Conservation (phyloP, 2,329 filamentous ascomycete genomes). For the Trichophyton schoenleinii region DNA sequence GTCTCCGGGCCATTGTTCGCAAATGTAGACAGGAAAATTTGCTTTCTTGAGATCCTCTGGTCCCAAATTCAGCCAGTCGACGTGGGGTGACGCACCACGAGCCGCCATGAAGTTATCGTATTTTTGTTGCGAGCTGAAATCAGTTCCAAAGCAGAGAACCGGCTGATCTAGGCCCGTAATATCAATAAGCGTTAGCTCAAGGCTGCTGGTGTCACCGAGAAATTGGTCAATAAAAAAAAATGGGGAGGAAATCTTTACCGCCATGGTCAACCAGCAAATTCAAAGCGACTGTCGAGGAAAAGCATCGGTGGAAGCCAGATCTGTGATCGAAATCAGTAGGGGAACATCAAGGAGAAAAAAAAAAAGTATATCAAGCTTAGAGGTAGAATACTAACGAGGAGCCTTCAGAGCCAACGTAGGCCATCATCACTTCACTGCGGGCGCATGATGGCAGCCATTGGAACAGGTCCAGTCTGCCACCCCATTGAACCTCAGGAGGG, state of each 20-base stretch:
- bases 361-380: background rate
- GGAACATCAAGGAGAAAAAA: background rate
- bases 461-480: slow-evolving; percentile 25
- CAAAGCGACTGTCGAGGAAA: slow-evolving; percentile 26
- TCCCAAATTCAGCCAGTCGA: slow-evolving; percentile 25
- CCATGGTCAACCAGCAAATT: slow-evolving; percentile 25
- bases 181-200: background rate
- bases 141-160: slow-evolving; percentile 26
- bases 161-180: slow-evolving; percentile 13
- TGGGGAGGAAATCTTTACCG: slow-evolving; percentile 12
- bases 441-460: slow-evolving; percentile 24
- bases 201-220: background rate
- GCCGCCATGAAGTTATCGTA: slow-evolving; percentile 25
- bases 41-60: slow-evolving; percentile 21
- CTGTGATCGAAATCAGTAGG: slow-evolving; percentile 12
- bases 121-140: slow-evolving; percentile 22
- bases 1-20: slow-evolving; percentile 24
- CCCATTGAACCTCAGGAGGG: slow-evolving; percentile 22
- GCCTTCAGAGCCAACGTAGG: slow-evolving; percentile 25
- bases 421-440: slow-evolving; percentile 27
- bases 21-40: slow-evolving; percentile 26
- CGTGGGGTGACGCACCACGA: slow-evolving; percentile 23
- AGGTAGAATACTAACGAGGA: slow-evolving; percentile 16
- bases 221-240: background rate
- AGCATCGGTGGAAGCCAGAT: slow-evolving; percentile 27